Evolutionary conservation across 2,329 filamentous ascomycete species (phyloP), one percentile per base, ranked within the genome.

Genomic region (Pseudogymnoascus sp.): DNA sequence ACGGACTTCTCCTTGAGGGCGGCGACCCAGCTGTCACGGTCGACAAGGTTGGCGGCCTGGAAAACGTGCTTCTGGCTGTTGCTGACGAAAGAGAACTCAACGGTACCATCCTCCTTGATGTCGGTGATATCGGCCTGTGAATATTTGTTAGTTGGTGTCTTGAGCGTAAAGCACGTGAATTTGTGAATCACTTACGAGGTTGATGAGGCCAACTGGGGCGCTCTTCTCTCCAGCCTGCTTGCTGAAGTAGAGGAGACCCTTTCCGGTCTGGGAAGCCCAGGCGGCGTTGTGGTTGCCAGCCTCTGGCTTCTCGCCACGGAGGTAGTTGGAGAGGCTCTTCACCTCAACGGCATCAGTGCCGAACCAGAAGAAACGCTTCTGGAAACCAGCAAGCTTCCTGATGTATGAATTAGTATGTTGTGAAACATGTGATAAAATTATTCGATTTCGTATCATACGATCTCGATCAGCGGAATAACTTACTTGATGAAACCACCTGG

Each of bases 331-430:
- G 64, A 97, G 83, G 74, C 88, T 83, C 78, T 93, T 89, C 70
- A 85, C 78, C 73, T 92, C 85, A 65, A 96, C 77, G 60, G 89
- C 79, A 63, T 92, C 89, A 60, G 84, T 81, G 70, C 87, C 85
- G 78, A 93, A 91, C 84, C 88, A 93, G 81, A 97, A 97, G 81
- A 90, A 91, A 76, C 92, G 91, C 86, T 97, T 97, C 76, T 88
- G 86, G 80, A 92, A 93, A 71, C 73, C 87, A 73, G 34, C 59
- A 97, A 84, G 77, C 91, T 90, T 85, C 91, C 96, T 70, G 36
- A 34, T 21, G 12, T 44, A 36, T 42, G 31, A 12, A 37, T 60
- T 40, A 66, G 40, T 64, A n/a, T 46, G 10, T 31, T 3, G 53
- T 67, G 46, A 62, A 36, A 34, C 4, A 10, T 38, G 62, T 44